These are phyloP conservation scores for Globisporangium uncinulatum DNA, from an alignment of 352 stramenopile genomes.

Conservation along the genomic window DNA sequence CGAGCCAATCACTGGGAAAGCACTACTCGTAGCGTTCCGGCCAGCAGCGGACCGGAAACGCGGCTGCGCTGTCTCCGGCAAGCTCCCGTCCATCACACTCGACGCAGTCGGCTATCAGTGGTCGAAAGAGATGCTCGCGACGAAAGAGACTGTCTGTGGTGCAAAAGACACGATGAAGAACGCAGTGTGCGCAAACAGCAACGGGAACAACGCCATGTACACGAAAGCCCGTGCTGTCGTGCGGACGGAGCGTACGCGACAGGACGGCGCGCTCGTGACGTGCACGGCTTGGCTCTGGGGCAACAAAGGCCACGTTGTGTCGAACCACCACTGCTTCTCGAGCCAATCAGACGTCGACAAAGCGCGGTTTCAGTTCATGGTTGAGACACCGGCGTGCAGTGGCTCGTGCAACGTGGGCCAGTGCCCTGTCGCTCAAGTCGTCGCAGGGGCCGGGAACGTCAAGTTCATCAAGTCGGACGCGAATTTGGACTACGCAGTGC, in stretches of 20 bases:
- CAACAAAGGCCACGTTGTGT: slow-evolving; percentile 31
- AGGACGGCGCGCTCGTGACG: slow-evolving; percentile 46
- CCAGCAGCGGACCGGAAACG: slow-evolving; percentile 18
- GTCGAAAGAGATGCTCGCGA: slow-evolving; percentile 22
- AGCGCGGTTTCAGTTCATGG: slow-evolving; percentile 15
- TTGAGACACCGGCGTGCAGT: background rate
- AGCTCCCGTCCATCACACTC: slow-evolving; percentile 20
- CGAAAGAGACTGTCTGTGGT: slow-evolving; percentile 47
- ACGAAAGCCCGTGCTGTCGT: slow-evolving; percentile 34
- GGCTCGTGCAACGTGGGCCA: background rate
- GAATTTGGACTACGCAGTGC: slow-evolving; percentile 22
- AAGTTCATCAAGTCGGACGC: slow-evolving; percentile 26
- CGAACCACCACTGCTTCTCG: slow-evolving; percentile 49
- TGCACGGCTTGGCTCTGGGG: slow-evolving; percentile 30
- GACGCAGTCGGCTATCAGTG: slow-evolving; percentile 32
- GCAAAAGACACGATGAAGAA: slow-evolving; percentile 58
- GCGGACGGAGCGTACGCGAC: slow-evolving; percentile 38
- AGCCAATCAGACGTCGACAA: slow-evolving; percentile 16
- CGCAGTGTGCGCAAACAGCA: slow-evolving; percentile 29
- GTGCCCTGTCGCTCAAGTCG: slow-evolving; percentile 9
- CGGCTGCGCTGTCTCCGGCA: slow-evolving; percentile 13
- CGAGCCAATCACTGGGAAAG: slow-evolving; percentile 22
- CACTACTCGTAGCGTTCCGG: slow-evolving; percentile 35
- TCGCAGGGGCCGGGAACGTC: slow-evolving; percentile 19
- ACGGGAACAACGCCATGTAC: slow-evolving; percentile 28